Conservation (phyloP, 306 rosid genomes). For the Rosa persica region DNA sequence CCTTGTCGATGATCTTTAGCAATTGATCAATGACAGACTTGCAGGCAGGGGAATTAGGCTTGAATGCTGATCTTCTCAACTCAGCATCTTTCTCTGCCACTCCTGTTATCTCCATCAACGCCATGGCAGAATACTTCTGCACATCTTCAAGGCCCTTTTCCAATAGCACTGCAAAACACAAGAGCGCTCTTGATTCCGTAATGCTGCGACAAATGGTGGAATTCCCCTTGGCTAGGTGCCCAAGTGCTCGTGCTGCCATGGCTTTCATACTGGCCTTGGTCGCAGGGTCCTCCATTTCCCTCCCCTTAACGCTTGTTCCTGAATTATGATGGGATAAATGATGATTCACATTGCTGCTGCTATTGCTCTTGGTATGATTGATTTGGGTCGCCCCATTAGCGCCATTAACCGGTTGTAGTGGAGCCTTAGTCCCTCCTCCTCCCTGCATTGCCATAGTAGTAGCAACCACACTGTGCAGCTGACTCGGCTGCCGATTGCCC, state of each 20-base stretch:
- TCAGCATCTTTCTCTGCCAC: conserved; percentile 88
- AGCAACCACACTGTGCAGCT: conserved; percentile 63
- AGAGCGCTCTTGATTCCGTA: conserved; percentile 83
- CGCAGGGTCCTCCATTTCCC: conserved; percentile 68
- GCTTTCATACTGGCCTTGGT: conserved; percentile 82
- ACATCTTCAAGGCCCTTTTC: conserved; percentile 77
- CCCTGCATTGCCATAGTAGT: conserved; percentile 58
- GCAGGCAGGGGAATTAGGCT: conserved; percentile 93
- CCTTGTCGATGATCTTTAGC: conserved; percentile 61
- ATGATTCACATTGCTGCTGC: conserved; percentile 28
- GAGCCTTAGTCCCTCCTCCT: conserved; percentile 26
- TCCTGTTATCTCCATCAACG: conserved; percentile 84
- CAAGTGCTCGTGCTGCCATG: conserved; percentile 84
- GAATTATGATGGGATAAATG: conserved; percentile 39
- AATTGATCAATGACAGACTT: conserved; percentile 88
- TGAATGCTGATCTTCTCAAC: conserved; percentile 81
- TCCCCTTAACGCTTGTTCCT: conserved; percentile 60
- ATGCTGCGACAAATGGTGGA: conserved; percentile 73
- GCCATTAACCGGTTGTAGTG: conserved; percentile 24
- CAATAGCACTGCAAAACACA: conserved; percentile 82
- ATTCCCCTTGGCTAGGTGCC: conserved; percentile 71
- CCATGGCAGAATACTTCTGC: conserved; percentile 81
- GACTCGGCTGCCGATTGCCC: conserved; percentile 44
- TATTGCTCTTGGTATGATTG: conserved; percentile 17
- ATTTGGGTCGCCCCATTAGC: conserved; percentile 16